Evolutionary conservation across 768 basidiomycete genomes (phyloP), one percentile per base, ranked within the genome.

Genomic region (Trametes cinnabarina): DNA sequence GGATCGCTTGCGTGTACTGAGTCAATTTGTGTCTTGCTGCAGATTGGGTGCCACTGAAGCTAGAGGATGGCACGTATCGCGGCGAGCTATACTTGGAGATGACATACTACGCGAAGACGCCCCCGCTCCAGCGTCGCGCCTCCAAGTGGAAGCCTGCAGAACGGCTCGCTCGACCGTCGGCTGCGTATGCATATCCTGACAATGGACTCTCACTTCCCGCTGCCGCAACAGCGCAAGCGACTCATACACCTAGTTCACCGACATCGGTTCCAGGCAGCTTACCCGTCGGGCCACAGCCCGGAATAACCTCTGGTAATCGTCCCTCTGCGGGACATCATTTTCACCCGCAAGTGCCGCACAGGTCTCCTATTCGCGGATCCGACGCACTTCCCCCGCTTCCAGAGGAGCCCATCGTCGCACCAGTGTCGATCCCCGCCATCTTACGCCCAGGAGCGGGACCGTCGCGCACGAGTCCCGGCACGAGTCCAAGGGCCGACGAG

Each of bases 21-120:
- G 30, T 32, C 30, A 32, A 32, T 32, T n/a, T n/a, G n/a, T n/a
- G n/a, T n/a, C 9, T 41, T n/a, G 32, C 0, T 23, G 15, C 66
- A 90, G 89, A 89, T 64, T 91, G 89, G 89, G 79, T 90, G 15
- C 70, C 74, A 42, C 76, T 92, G 42, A 73, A 78, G 54, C 73
- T 79, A 30, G 81, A 82, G 46, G 85, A 84, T 2, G 63, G 63
- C 7, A 80, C 83, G 8, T 77, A 84, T 51, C 84, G 90, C 22
- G 95, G 95, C 6, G 92, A 97, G 52, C 63, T 96, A 10, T 97
- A 91, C 69, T 79, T 97, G 15, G 95, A 98, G 71, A 88, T 97
- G 84, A 98, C 95, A 1, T 98, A 86, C 76, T 98, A 84, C 72
- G 82, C 92, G 3, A 84, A 87, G 53, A 81, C 78, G 3, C 83